These are phyloP conservation scores for Talaromyces ruber DNA, from an alignment of 495 filamentous ascomycete genomes.

Conservation along the genomic window DNA sequence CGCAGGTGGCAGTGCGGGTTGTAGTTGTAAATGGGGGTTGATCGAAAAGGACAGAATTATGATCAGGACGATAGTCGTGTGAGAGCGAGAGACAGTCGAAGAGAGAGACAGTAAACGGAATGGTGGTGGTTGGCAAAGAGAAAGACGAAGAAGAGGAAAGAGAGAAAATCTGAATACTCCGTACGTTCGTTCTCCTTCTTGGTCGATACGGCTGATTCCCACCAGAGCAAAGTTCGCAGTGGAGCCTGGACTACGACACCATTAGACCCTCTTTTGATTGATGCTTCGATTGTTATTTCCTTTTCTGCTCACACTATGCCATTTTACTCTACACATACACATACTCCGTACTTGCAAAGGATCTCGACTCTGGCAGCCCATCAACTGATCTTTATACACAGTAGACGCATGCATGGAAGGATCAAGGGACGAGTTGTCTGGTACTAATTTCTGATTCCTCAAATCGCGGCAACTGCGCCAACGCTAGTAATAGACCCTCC, in stretches of 20 bases:
- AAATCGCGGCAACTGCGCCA: slow-evolving; percentile 3
- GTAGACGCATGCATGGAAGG: background rate
- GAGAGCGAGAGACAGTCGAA: background rate
- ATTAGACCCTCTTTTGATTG: background rate
- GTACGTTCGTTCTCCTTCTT: background rate
- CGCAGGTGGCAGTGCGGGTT: slow-evolving; percentile 4
- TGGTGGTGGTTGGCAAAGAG: background rate
- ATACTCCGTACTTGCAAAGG: background rate
- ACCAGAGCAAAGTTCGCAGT: background rate
- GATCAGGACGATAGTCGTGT: background rate
- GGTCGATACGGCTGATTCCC: background rate
- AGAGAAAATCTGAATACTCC: background rate
- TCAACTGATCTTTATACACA: background rate
- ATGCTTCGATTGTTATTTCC: too few relatives aligned
- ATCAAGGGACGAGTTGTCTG: background rate
- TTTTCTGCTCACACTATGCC: background rate
- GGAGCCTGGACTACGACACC: background rate
- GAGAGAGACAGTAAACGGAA: slow-evolving; percentile 1
- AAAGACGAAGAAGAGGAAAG: background rate
- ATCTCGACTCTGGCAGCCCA: background rate
- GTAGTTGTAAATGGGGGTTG: background rate
- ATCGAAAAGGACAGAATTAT: background rate
- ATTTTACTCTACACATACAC: background rate
- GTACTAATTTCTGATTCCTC: background rate
- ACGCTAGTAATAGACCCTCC: background rate